Conservation (phyloP, 116 monocot species). For the Phalaenopsis hybrid region DNA sequence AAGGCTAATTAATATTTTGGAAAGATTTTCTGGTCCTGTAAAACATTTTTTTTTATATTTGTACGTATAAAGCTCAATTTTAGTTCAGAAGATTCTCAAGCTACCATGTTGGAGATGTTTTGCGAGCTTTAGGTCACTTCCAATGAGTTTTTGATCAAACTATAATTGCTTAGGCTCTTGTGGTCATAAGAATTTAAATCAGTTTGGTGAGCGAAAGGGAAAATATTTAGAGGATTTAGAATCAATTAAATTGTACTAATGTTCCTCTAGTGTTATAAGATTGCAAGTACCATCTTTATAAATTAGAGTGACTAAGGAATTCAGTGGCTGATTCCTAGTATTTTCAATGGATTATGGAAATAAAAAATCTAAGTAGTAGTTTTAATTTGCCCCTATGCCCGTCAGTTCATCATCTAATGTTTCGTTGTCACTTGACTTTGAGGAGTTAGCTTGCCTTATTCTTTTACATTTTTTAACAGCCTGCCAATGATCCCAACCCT, state of each 20-base stretch:
- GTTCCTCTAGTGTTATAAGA: not conserved
- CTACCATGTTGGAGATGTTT: not conserved
- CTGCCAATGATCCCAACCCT: not conserved
- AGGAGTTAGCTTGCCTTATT: too few relatives aligned
- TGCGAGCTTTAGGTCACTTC: not conserved
- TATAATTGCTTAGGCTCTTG: not conserved
- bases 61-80: not conserved
- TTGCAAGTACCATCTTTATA: not conserved
- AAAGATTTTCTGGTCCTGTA: too few relatives aligned
- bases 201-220: not conserved
- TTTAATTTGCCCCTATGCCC: too few relatives aligned
- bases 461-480: not conserved
- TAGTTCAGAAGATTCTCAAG: not conserved
- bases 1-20: not conserved
- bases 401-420: too few relatives aligned
- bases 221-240: not conserved
- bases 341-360: not conserved
- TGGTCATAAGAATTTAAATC: not conserved
- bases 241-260: conserved; percentile 3
- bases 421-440: too few relatives aligned
- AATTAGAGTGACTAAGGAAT: not conserved
- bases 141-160: not conserved
- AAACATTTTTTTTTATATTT: not conserved
- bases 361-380: not conserved
- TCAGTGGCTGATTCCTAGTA: not conserved